Conservation (phyloP, 306 rosid genomes). For the Lagenaria siceraria region DNA sequence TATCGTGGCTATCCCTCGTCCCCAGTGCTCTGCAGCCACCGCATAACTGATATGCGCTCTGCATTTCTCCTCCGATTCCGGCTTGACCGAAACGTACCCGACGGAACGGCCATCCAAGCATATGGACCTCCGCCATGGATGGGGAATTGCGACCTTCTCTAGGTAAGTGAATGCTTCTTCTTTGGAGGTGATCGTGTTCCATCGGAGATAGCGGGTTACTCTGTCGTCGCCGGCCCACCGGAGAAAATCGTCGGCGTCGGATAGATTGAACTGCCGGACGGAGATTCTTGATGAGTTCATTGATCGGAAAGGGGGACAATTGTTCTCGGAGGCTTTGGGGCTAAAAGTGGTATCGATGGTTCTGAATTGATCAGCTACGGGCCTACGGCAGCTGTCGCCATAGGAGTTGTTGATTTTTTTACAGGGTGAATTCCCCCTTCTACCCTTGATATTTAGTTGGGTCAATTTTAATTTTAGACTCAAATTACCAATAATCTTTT, state of each 20-base stretch:
- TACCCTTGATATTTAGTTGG: too few species aligned
- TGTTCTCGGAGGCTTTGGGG: too few species aligned
- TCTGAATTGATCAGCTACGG: too few species aligned
- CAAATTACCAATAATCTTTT: too few species aligned
- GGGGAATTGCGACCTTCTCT: conserved; percentile 29
- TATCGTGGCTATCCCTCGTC: conserved; percentile 28
- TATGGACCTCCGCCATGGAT: conserved; percentile 38
- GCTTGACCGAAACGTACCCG: conserved; percentile 24
- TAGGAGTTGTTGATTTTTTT: too few species aligned
- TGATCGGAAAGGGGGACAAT: background rate
- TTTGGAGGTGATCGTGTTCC: conserved; percentile 19
- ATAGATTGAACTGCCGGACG: conserved; percentile 17
- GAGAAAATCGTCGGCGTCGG: conserved; percentile 23
- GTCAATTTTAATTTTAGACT: too few species aligned
- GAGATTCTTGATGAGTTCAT: conserved; percentile 17
- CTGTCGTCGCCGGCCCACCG: conserved; percentile 23
- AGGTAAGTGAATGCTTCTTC: conserved; percentile 31
- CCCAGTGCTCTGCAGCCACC: conserved; percentile 33
- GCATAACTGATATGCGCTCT: conserved; percentile 34
- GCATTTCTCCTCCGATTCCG: conserved; percentile 15
- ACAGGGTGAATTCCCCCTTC: too few species aligned
- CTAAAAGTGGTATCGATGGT: too few species aligned
- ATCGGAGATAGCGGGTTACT: conserved; percentile 23
- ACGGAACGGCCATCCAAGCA: conserved; percentile 23
- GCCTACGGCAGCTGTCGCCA: too few species aligned